Evolutionary conservation across 2,329 filamentous ascomycete species (phyloP).

Genomic region (Monosporascus sp.): DNA sequence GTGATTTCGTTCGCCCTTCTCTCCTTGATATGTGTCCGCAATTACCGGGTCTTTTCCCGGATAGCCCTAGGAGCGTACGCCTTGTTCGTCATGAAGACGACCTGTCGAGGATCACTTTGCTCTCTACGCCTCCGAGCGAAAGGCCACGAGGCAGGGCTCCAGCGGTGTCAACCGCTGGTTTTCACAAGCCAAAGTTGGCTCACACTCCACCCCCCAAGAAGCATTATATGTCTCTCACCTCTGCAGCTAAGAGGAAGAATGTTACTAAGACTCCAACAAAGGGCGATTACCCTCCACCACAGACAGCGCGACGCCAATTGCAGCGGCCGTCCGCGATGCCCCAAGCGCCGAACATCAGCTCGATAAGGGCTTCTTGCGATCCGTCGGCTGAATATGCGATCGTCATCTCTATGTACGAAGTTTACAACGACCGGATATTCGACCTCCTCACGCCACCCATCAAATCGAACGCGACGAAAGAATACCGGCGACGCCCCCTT

Average conservation of each 20-base stretch:
- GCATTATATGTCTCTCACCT: slow-evolving; percentile 40
- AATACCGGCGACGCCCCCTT: slow-evolving; percentile 69
- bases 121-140: slow-evolving; percentile 23
- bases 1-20: slow-evolving; percentile 38
- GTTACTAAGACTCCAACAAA: slow-evolving; percentile 42
- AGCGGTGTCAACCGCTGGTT: slow-evolving; percentile 14
- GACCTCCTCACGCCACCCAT: slow-evolving; percentile 71
- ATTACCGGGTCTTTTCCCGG: slow-evolving; percentile 18
- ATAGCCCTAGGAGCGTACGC: slow-evolving; percentile 40
- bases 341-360: slow-evolving; percentile 67
- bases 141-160: slow-evolving; percentile 1
- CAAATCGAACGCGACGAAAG: slow-evolving; percentile 58
- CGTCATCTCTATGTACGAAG: slow-evolving; percentile 95
- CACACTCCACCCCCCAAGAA: slow-evolving; percentile 24
- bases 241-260: slow-evolving; percentile 40
- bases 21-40: slow-evolving; percentile 20
- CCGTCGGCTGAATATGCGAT: slow-evolving; percentile 75
- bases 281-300: slow-evolving; percentile 47
- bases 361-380: slow-evolving; percentile 62
- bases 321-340: slow-evolving; percentile 68
- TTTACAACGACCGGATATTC: slow-evolving; percentile 97
- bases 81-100: slow-evolving; percentile 32
- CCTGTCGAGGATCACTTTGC: slow-evolving; percentile 16
- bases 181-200: slow-evolving; percentile 26
- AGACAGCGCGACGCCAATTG: slow-evolving; percentile 57